phyloP scores from a whole-genome alignment of 176 grass and related monocot species.

The Eleusine coracana region DNA sequence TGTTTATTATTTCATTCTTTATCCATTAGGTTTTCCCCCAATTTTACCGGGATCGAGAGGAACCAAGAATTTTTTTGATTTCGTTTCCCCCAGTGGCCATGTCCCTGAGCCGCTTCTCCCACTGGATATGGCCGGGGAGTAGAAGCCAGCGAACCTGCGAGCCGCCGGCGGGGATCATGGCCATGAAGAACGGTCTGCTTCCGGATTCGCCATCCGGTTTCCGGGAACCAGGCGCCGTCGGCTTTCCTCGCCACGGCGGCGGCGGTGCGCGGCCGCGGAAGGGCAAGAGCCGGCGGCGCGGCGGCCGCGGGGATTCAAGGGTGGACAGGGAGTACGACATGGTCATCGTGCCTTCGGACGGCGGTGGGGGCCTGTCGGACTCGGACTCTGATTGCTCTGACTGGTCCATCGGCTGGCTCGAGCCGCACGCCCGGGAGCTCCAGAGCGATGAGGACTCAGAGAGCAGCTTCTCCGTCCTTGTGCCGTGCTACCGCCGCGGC shows the following conservation, averaged over 20 bases:
- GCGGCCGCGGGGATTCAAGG: constrained; percentile 25
- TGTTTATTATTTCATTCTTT: not conserved
- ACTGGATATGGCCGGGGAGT: constrained; percentile 57
- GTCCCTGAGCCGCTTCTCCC: constrained; percentile 53
- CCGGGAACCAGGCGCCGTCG: constrained; percentile 46
- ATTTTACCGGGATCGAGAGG: not conserved
- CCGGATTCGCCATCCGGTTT: constrained; percentile 62
- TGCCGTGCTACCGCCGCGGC: constrained; percentile 62
- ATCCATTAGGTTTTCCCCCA: not conserved
- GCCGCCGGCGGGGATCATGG: constrained; percentile 2
- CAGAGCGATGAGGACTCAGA: constrained; percentile 57
- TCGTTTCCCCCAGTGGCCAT: constrained; percentile 43
- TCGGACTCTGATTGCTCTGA: constrained; percentile 71
- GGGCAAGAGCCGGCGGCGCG: constrained; percentile 36
- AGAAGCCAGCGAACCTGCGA: constrained; percentile 12
- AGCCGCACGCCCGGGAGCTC: constrained; percentile 70
- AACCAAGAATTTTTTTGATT: not conserved
- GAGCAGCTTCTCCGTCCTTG: constrained; percentile 76
- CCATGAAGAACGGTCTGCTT: constrained; percentile 15
- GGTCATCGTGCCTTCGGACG: constrained; percentile 70
- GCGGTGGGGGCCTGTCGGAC: constrained; percentile 51
- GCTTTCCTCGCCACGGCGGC: constrained; percentile 4
- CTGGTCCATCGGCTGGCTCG: constrained; percentile 83
- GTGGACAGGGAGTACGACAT: constrained; percentile 66
- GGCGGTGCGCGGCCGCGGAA: constrained; percentile 25